Percentiles rank a stretch among this genome's conserved stretches.
Evolutionary conservation across 2,329 filamentous ascomycete species (phyloP).

Genomic region (Aspergillus viridinutans): DNA sequence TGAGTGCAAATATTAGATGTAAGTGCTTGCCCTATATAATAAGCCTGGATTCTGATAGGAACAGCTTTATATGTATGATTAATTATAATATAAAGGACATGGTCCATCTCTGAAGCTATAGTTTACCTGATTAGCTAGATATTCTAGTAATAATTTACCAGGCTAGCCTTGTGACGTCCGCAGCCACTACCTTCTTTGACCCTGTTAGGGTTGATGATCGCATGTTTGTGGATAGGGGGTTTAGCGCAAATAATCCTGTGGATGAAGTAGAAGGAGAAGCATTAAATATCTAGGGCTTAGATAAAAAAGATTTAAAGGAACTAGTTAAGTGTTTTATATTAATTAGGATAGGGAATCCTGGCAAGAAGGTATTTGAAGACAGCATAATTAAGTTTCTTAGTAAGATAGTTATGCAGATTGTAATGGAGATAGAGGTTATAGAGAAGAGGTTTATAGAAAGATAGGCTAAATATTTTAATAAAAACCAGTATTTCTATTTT

Average conservation of each 20-base stretch:
- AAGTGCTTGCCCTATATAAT: background rate
- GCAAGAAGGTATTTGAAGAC: background rate
- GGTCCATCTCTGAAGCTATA: background rate
- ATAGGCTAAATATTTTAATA: background rate
- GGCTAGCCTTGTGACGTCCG: slow-evolving; percentile 42
- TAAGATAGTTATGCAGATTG: background rate
- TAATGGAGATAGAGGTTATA: background rate
- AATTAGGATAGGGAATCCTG: background rate
- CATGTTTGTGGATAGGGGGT: slow-evolving; percentile 41
- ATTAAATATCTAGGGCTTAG: background rate
- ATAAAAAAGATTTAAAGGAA: background rate
- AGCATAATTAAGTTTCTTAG: background rate
- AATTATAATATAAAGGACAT: background rate
- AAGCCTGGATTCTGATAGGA: background rate
- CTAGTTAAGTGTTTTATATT: background rate
- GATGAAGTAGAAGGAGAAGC: background rate
- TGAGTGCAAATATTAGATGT: background rate
- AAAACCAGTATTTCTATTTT: background rate
- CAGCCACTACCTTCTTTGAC: slow-evolving; percentile 39
- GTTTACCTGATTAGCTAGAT: background rate
- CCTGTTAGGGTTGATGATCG: slow-evolving; percentile 33
- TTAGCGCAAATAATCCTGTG: slow-evolving; percentile 44
- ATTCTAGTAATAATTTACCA: slow-evolving; percentile 34
- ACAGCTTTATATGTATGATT: background rate
- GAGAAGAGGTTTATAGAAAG: background rate